Evolutionary conservation across 352 stramenopile species (phyloP), one percentile per base, ranked within the genome.

Genomic region (Globisporangium parvum): DNA sequence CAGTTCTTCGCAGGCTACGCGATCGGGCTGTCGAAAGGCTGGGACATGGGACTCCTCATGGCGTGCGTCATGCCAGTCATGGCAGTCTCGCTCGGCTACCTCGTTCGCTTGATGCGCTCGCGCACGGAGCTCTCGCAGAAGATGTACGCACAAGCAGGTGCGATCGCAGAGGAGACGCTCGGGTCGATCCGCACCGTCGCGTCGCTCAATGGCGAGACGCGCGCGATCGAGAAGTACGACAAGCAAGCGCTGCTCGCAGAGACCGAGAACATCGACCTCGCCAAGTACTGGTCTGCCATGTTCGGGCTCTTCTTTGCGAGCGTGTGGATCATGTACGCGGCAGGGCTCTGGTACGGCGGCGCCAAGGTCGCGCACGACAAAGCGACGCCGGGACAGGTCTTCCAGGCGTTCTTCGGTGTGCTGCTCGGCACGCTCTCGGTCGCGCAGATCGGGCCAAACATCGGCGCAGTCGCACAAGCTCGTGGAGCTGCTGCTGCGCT

Each of bases 141-240:
- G 47, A 42, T 83, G 24, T 82, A 85, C 17, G 70, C 71, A 2
- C 67, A 80, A 35, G 75, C 72, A 0, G 73, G 73, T 2, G 71
- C 72, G 3, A 60, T 85, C 20, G 77, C 75, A 5, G 77, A 87
- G 48, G 77, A 87, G 37, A 87, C 75, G 10, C 53, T 87, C 17
- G 61, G 70, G 42, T 69, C 72, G n/a, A 87, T 87, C 28, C 77
- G 74, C 53, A 87, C 76, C 2, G 65, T 85, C n/a, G 66, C 60
- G 20, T 80, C 71, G 8, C 53, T 75, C 20, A 82, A 80, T 33
- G 70, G 53, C 17, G 75, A 82, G 59, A 37, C 55, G 47, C 67
- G 61, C 17, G 73, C 73, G 26, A 77, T 85, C 45, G 42, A 47
- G 0, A 80, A 69, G 55, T 85, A 70, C 55, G 52, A 69, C 0